These are phyloP conservation scores for Diplotaxis tenuifolia DNA, from an alignment of 345 rosid species.

Conservation along the genomic window DNA sequence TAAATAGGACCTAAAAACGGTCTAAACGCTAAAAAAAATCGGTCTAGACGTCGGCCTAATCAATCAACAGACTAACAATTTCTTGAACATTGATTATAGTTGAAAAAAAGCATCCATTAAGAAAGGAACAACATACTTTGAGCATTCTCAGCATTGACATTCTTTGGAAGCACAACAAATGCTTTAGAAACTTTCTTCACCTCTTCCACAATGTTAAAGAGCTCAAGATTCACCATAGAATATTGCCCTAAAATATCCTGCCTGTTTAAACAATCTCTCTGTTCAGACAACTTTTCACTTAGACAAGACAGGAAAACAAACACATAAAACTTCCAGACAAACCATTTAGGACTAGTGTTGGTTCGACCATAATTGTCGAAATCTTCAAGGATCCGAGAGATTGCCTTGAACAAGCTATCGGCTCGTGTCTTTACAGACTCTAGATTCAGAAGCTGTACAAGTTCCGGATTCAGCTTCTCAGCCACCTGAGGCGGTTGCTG, in stretches of 20 bases:
- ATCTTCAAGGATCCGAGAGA: constrained; percentile 79
- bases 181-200: constrained; percentile 78
- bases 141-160: constrained; percentile 83
- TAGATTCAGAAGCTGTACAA: constrained; percentile 70
- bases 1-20: too few species aligned
- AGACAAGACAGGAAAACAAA: neutral
- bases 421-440: constrained; percentile 83
- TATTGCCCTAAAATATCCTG: constrained; percentile 87
- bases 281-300: neutral
- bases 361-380: constrained; percentile 26
- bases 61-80: neutral
- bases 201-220: constrained; percentile 84
- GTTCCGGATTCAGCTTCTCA: constrained; percentile 69
- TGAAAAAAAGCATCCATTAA: neutral
- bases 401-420: constrained; percentile 67
- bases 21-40: too few species aligned
- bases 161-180: constrained; percentile 83
- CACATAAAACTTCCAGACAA: neutral
- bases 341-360: constrained; percentile 90
- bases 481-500: constrained; percentile 24
- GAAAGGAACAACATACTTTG: constrained; percentile 48
- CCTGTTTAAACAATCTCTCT: constrained; percentile 40
- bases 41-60: too few species aligned
- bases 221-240: constrained; percentile 94
- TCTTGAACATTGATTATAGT: neutral